A percentile compares a stretch with the other conserved stretches of the same genome.
Evolutionary conservation across 352 stramenopile genomes (phyloP).

Genomic region (Stramenopiles sp.): DNA sequence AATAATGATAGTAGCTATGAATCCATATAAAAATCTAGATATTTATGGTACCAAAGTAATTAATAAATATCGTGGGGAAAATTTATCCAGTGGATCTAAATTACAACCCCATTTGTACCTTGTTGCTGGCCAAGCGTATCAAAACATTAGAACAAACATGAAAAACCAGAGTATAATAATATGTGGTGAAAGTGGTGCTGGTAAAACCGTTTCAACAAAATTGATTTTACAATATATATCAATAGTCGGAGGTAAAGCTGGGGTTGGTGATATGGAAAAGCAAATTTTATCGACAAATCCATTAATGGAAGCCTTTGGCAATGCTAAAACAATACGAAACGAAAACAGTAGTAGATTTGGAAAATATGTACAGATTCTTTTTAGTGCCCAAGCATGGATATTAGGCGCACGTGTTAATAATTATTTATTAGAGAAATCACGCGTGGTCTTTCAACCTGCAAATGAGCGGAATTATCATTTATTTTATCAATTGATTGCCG

Average conservation of each 20-base stretch:
- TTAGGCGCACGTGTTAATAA: conserved; percentile 59
- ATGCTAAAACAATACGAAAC: conserved; percentile 83
- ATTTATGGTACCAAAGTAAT: conserved; percentile 57
- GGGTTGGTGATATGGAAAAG: conserved; percentile 46
- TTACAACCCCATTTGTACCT: neutral
- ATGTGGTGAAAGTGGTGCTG: conserved; percentile 69
- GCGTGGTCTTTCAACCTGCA: conserved; percentile 49
- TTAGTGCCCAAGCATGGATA: conserved; percentile 57
- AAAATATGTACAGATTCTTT: conserved; percentile 84
- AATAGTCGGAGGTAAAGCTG: conserved; percentile 35
- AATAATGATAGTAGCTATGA: conserved; percentile 87
- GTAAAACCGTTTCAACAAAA: conserved; percentile 85
- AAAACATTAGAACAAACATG: neutral
- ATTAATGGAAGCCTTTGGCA: conserved; percentile 89
- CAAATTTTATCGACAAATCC: conserved; percentile 65
- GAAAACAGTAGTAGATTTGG: conserved; percentile 85
- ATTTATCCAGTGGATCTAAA: neutral
- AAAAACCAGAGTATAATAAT: conserved; percentile 38
- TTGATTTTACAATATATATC: conserved; percentile 62
- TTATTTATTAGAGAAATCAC: conserved; percentile 74
- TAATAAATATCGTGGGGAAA: conserved; percentile 29
- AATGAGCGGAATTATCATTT: conserved; percentile 79
- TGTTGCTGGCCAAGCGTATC: neutral
- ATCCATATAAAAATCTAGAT: conserved; percentile 75
- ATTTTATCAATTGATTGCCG: conserved; percentile 68